A percentile compares a stretch with the other conserved stretches of the same genome.
phyloP scores from a whole-genome alignment of 1,284 basidiomycete genomes.

The Moniliophthora roreri region DNA sequence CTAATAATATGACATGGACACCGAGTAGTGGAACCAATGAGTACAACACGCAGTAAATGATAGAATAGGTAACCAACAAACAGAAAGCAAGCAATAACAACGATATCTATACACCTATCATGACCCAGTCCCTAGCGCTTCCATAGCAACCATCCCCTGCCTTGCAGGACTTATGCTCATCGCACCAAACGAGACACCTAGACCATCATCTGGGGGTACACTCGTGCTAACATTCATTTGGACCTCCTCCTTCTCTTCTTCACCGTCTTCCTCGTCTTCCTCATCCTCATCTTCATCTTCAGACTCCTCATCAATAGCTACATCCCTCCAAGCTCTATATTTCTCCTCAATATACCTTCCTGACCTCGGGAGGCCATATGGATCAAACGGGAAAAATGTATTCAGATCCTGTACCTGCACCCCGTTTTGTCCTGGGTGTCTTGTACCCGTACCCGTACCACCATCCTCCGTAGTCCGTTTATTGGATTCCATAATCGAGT shows the following conservation, averaged over 20 bases:
- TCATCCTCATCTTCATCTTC: slow-evolving; percentile 63
- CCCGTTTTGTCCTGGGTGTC: no score
- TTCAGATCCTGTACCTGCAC: slow-evolving; percentile 89
- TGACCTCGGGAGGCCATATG: slow-evolving; percentile 85
- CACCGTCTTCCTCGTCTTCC: slow-evolving; percentile 38
- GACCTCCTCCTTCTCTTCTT: slow-evolving; percentile 22
- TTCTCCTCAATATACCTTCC: slow-evolving; percentile 66
- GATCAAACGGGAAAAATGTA: slow-evolving; percentile 98
- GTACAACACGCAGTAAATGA: no score
- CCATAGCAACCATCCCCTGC: slow-evolving; percentile 11
- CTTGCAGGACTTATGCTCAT: slow-evolving; percentile 75
- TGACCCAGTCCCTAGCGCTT: neutral
- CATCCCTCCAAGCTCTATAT: slow-evolving; percentile 76
- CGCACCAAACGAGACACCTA: slow-evolving; percentile 66
- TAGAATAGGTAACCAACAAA: no score
- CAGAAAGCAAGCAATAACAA: neutral
- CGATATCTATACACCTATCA: neutral
- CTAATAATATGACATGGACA: no score
- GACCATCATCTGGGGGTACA: slow-evolving; percentile 44
- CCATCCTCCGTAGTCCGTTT: slow-evolving; percentile 43
- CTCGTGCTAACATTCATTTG: slow-evolving; percentile 12
- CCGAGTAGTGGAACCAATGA: no score
- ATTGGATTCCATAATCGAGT: slow-evolving; percentile 90
- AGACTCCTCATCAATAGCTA: slow-evolving; percentile 72
- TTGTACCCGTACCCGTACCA: no score